A percentile compares a stretch with the other conserved stretches of the same genome.
Evolutionary conservation across 176 grass and related monocot genomes (phyloP).

Genomic region (Eremochloa ophiuroides): DNA sequence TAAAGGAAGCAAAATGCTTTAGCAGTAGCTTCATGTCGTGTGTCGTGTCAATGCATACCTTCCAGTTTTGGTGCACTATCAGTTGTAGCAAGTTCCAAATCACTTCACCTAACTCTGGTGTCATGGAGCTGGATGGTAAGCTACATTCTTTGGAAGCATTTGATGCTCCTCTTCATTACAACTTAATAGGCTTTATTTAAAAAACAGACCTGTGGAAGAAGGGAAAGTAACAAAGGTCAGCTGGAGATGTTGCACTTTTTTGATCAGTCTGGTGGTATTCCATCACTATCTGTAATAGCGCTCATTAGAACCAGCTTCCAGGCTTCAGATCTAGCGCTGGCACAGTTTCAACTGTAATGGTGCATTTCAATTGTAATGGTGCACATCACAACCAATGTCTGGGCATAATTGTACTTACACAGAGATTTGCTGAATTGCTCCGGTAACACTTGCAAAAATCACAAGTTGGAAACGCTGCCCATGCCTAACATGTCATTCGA

Average conservation of each 20-base stretch:
- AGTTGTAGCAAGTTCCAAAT: neutral
- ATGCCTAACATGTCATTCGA: neutral
- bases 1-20: neutral
- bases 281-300: neutral
- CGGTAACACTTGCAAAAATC: neutral
- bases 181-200: neutral
- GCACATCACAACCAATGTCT: neutral
- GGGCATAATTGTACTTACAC: neutral
- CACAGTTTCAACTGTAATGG: neutral
- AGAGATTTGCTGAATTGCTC: neutral
- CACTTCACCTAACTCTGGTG: neutral
- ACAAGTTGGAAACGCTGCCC: neutral
- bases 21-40: neutral
- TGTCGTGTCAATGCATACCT: neutral
- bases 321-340: neutral
- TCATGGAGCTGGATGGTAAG: neutral
- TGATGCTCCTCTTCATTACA: neutral
- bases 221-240: neutral
- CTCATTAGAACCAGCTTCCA: neutral
- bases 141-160: neutral
- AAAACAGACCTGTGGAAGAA: neutral
- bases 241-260: neutral
- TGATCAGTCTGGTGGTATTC: neutral
- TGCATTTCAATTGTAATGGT: no score
- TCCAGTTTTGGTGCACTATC: neutral